Base-by-base conservation (phyloP, 2,329 filamentous ascomycete genomes). In the Pseudogymnoascus sp. region DNA sequence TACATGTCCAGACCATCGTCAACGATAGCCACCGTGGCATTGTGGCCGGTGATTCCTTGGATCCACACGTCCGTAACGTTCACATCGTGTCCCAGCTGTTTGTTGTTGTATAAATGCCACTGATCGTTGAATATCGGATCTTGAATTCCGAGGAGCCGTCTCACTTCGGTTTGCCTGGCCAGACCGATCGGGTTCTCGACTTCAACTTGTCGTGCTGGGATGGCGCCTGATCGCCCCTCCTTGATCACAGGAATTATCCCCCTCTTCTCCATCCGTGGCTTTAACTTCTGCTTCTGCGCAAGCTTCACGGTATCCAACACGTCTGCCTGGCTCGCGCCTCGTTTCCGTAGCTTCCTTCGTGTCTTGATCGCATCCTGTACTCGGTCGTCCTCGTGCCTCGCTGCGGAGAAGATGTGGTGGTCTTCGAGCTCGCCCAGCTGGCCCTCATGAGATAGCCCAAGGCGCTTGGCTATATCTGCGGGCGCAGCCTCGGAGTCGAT, bases 1-100 rank as follows among this genome's bases (percentile, higher is more conserved):
- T 96, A 85, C 88, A 99, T 95, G 72, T 99, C 95, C 68, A 99
- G 76, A 0, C 95, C 95, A 76, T 99, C 95, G 71, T 99, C 95
- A 3, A 99, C 90, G 69, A 99, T 95, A 62, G 93, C 93, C 1
- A 96, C 91, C 1, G 91, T 96, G 16, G 89, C 84, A 65, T 93
- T 93, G 70, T 91, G 85, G 62, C 95, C 95, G 0, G 93, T 97
- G 64, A 97, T 87, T 4, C 93, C 93, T 69, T 95, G 86, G 69
- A 91, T 74, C 95, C 95, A 99, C 5, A 97, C 82, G 11, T 87
- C 91, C 0, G 92, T 96, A n/a, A 97, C 92, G 71, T 99, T 99
- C 71, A 99, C 84, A 74, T 99, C 95, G 76, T 97, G 90, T 5
- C 93, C 93, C 0, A 86, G 73, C 69, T 96, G 86, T 5, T 89